phyloP scores from a whole-genome alignment of 257 asterid species.

The Knoxia roxburghii region DNA sequence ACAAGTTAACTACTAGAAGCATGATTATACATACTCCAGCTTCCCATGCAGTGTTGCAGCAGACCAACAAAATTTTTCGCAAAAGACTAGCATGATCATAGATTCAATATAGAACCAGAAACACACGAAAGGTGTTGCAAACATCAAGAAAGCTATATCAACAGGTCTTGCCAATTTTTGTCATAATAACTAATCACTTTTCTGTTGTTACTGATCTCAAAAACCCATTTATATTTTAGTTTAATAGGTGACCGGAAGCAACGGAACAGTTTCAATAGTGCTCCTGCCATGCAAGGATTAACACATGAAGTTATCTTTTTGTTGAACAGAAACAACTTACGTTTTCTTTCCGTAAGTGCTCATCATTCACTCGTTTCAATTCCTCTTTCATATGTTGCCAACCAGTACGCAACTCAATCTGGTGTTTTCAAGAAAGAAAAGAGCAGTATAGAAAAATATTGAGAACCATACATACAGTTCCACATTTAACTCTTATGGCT shows the following conservation, averaged over 20 bases:
- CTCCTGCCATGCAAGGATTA: neutral
- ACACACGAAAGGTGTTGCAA: neutral
- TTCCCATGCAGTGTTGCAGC: neutral
- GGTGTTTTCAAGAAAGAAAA: conserved; percentile 2
- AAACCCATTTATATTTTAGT: neutral
- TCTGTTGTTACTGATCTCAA: neutral
- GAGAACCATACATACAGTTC: neutral
- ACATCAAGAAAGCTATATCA: neutral
- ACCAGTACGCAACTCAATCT: conserved; percentile 31
- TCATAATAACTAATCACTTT: neutral
- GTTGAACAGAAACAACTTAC: conserved; percentile 18
- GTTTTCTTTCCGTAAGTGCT: conserved; percentile 25
- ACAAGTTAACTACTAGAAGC: neutral
- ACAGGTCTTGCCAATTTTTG: neutral
- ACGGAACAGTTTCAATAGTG: neutral
- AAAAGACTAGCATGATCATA: neutral
- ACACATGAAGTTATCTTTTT: neutral
- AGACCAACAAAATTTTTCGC: neutral
- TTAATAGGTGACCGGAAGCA: neutral
- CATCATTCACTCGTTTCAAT: conserved; percentile 23
- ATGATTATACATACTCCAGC: neutral
- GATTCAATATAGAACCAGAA: neutral
- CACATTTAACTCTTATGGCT: neutral
- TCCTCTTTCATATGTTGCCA: conserved; percentile 35
- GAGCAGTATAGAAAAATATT: neutral